These are phyloP conservation scores for Pisolithus tinctorius DNA, from an alignment of 768 basidiomycete genomes.

Conservation along the genomic window DNA sequence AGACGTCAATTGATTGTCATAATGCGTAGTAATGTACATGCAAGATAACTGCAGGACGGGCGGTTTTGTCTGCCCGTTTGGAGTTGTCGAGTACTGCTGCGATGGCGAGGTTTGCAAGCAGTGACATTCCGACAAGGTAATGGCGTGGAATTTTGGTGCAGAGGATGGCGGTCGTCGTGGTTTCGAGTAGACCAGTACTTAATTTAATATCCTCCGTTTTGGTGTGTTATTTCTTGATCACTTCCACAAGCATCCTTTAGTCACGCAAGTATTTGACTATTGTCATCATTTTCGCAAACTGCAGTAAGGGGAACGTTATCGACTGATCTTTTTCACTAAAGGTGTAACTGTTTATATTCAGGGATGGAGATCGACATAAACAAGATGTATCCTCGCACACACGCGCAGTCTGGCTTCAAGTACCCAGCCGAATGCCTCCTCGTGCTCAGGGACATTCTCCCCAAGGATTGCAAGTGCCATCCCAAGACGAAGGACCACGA, in stretches of 20 bases:
- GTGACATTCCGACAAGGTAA: constrained; percentile 36
- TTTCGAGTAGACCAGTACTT: constrained; percentile 92
- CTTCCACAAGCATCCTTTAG: constrained; percentile 56
- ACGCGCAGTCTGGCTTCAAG: too few relatives aligned
- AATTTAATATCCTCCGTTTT: constrained; percentile 88
- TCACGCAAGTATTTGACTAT: too few relatives aligned
- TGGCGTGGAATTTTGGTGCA: constrained; percentile 16
- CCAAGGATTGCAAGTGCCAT: too few relatives aligned
- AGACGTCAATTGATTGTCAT: constrained; percentile 7
- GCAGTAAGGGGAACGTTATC: too few relatives aligned
- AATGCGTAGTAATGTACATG: constrained; percentile 17
- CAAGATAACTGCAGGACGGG: constrained; percentile 34
- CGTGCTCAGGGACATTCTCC: too few relatives aligned
- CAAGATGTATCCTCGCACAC: too few relatives aligned
- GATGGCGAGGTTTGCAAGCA: constrained; percentile 16
- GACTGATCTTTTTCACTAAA: too few relatives aligned
- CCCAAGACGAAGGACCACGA: too few relatives aligned
- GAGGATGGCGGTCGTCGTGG: constrained; percentile 57
- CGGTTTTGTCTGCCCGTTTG: constrained; percentile 14
- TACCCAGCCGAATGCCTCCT: too few relatives aligned
- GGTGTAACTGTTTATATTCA: too few relatives aligned
- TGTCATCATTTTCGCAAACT: too few relatives aligned
- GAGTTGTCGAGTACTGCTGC: constrained; percentile 14
- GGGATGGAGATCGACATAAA: too few relatives aligned
- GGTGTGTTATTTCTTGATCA: constrained; percentile 72